Conservation (phyloP, 805 yeast species). For the Suhomyces sp. region DNA sequence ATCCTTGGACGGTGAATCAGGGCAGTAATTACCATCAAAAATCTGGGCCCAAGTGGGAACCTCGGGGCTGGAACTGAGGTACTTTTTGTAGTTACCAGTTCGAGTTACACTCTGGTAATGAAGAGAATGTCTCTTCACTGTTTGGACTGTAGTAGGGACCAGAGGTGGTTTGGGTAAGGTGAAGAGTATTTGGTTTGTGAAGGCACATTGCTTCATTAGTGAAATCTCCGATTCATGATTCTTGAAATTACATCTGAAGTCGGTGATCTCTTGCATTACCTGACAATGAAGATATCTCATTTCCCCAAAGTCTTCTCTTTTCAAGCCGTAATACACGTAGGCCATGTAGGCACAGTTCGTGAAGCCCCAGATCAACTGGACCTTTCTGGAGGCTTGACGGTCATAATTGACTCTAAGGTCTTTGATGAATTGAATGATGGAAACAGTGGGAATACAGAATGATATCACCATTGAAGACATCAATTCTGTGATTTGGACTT, state of each 20-base stretch:
- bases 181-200: no score
- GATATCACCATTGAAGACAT: neutral
- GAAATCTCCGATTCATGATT: no score
- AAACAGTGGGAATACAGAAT: neutral
- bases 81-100: slow-evolving; percentile 6
- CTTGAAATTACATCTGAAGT: no score
- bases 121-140: slow-evolving; percentile 1
- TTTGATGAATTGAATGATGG: neutral
- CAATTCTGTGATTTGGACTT: no score
- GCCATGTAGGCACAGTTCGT: neutral
- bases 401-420: neutral
- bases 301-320: neutral
- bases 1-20: no score
- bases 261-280: no score
- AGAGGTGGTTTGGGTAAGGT: no score
- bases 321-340: neutral
- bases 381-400: neutral
- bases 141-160: neutral
- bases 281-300: neutral
- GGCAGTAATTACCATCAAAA: slow-evolving; percentile 1
- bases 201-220: no score
- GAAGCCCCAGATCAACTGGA: neutral
- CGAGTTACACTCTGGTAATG: neutral
- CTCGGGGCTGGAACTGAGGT: neutral
- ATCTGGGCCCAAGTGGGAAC: slow-evolving; percentile 4